phyloP scores from a whole-genome alignment of 441 rosid species.

The Populus trichocarpa region DNA sequence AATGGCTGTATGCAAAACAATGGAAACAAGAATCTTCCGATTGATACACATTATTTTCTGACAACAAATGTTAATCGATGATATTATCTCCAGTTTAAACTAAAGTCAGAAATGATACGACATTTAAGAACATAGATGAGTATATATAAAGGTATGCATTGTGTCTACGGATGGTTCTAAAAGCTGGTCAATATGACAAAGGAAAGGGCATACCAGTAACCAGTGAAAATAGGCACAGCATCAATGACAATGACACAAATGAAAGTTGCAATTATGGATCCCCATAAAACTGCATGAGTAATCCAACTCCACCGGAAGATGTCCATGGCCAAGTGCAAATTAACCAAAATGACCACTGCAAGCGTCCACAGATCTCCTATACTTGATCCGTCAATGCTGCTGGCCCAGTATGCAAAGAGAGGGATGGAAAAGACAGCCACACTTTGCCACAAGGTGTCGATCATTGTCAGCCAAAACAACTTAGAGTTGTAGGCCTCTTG shows the following conservation, averaged over 20 bases:
- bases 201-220: constrained; percentile 75
- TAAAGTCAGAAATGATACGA: background rate
- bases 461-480: constrained; percentile 81
- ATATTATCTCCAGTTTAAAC: background rate
- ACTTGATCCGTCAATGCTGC: constrained; percentile 68
- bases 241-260: constrained; percentile 74
- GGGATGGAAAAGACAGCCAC: constrained; percentile 73
- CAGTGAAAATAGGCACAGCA: constrained; percentile 64
- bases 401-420: constrained; percentile 69
- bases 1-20: background rate
- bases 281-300: constrained; percentile 90
- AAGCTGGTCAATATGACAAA: background rate
- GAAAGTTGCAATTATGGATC: constrained; percentile 82
- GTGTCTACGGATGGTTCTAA: background rate
- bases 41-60: background rate
- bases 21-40: background rate
- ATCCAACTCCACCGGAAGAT: constrained; percentile 90
- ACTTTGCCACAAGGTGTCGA: constrained; percentile 96
- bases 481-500: constrained; percentile 73
- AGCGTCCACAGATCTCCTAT: constrained; percentile 96
- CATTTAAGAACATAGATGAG: background rate
- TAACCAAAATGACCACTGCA: constrained; percentile 82
- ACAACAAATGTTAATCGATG: background rate
- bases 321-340: constrained; percentile 91
- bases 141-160: background rate